Evolutionary conservation across 2,329 filamentous ascomycete genomes (phyloP).

Genomic region (Tolypocladium endophyticum): DNA sequence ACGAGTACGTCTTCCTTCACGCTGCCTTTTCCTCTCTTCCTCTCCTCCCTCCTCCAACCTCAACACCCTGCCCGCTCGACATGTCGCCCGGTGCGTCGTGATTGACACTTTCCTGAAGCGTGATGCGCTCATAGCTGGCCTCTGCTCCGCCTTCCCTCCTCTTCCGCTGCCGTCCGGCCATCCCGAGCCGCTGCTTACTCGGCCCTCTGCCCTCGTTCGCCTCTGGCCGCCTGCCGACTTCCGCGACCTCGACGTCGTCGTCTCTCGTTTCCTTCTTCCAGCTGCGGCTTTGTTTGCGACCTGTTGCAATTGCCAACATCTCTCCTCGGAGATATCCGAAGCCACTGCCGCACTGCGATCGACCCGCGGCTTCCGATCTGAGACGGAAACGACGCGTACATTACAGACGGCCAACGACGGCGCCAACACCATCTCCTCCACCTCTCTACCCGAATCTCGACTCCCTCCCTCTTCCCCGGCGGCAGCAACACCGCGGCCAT

Average conservation of each 20-base stretch:
- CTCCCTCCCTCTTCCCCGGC: background rate
- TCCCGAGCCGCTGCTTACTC: slow-evolving; percentile 1
- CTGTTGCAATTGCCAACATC: background rate
- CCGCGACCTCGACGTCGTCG: background rate
- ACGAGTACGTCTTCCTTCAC: background rate
- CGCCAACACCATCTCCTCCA: background rate
- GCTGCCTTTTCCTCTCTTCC: background rate
- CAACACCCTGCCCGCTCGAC: background rate
- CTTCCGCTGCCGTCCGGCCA: background rate
- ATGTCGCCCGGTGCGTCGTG: slow-evolving; percentile 16
- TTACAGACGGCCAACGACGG: background rate
- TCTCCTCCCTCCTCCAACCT: background rate
- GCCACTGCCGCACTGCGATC: background rate
- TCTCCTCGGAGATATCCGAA: background rate
- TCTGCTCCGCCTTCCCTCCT: slow-evolving; percentile 3
- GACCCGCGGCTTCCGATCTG: background rate
- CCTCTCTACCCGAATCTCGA: background rate
- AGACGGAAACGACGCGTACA: background rate
- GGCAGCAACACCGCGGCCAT: slow-evolving; percentile 16
- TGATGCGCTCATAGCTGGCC: slow-evolving; percentile 19
- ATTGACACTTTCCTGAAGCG: slow-evolving; percentile 6
- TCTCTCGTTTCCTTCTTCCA: background rate
- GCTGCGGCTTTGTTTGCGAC: background rate
- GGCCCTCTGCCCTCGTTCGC: background rate
- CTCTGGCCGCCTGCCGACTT: background rate